These are phyloP conservation scores for Pichia insulana DNA, from an alignment of 805 yeast species.

Conservation along the genomic window DNA sequence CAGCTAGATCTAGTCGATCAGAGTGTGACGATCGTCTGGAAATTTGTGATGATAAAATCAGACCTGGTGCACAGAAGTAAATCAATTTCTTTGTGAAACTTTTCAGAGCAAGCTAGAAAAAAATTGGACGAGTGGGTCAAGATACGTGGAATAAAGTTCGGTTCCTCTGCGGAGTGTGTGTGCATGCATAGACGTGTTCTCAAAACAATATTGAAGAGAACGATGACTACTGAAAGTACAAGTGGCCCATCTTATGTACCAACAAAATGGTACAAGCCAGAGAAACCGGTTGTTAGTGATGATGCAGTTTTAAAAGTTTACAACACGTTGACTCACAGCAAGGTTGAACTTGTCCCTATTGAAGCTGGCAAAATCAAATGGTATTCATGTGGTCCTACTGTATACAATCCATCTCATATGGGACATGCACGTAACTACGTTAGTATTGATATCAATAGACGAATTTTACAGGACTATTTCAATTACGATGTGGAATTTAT, in stretches of 20 bases:
- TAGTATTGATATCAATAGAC: slow-evolving; percentile 84
- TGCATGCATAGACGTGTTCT: background rate
- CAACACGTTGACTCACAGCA: slow-evolving; percentile 77
- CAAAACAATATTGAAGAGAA: background rate
- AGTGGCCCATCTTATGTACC: slow-evolving; percentile 9
- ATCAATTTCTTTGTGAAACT: too few species aligned
- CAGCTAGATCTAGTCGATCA: too few species aligned
- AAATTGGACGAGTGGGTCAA: too few species aligned
- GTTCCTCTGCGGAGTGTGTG: background rate
- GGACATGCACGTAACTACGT: slow-evolving; percentile 98
- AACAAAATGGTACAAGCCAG: slow-evolving; percentile 27
- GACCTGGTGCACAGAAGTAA: too few species aligned
- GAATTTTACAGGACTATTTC: slow-evolving; percentile 83
- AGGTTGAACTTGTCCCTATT: slow-evolving; percentile 69
- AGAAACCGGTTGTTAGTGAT: slow-evolving; percentile 8
- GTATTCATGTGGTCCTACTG: slow-evolving; percentile 99
- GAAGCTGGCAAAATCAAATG: slow-evolving; percentile 64
- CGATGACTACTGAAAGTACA: slow-evolving; percentile 3
- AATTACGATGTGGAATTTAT: slow-evolving; percentile 83
- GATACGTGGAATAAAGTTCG: too few species aligned
- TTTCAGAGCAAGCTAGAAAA: too few species aligned
- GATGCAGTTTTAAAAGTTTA: slow-evolving; percentile 50
- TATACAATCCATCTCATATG: slow-evolving; percentile 93
- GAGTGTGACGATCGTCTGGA: too few species aligned
- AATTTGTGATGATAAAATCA: too few species aligned